Conservation (phyloP, 441 rosid genomes). For the Macaranga tanarius region DNA sequence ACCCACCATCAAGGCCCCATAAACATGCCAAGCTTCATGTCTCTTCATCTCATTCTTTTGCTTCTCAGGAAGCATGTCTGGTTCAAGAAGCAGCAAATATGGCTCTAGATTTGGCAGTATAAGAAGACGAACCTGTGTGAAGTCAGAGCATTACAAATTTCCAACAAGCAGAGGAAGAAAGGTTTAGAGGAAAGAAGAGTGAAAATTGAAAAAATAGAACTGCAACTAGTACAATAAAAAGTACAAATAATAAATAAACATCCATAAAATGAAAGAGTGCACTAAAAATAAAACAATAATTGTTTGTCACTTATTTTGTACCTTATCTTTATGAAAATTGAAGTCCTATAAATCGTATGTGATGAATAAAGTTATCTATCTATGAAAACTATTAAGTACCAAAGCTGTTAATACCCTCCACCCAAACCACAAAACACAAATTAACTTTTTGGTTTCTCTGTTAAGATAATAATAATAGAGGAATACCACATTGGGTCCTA, state of each 20-base stretch:
- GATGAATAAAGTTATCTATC: neutral
- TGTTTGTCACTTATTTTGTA: neutral
- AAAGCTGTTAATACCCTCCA: neutral
- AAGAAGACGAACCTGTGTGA: constrained; percentile 70
- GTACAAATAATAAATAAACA: neutral
- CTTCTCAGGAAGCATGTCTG: constrained; percentile 77
- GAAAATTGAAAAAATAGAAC: neutral
- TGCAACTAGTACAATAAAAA: neutral
- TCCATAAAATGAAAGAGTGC: neutral
- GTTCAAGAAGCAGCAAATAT: constrained; percentile 77
- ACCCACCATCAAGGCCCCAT: constrained; percentile 85
- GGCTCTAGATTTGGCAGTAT: constrained; percentile 79
- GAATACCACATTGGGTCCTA: constrained; percentile 84
- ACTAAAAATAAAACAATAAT: neutral
- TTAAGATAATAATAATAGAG: constrained; percentile 16
- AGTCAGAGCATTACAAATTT: constrained; percentile 23
- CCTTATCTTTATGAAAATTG: neutral
- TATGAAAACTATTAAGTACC: neutral
- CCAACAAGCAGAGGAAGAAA: constrained; percentile 6
- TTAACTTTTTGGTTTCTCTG: neutral
- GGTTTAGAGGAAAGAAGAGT: neutral
- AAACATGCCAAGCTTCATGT: constrained; percentile 90
- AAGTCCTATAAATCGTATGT: neutral
- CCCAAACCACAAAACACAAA: neutral
- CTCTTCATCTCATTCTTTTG: constrained; percentile 84